A percentile compares a stretch with the other conserved stretches of the same genome.
These are phyloP conservation scores for Roridomyces roridus DNA, from an alignment of 768 basidiomycete genomes.

Conservation along the genomic window DNA sequence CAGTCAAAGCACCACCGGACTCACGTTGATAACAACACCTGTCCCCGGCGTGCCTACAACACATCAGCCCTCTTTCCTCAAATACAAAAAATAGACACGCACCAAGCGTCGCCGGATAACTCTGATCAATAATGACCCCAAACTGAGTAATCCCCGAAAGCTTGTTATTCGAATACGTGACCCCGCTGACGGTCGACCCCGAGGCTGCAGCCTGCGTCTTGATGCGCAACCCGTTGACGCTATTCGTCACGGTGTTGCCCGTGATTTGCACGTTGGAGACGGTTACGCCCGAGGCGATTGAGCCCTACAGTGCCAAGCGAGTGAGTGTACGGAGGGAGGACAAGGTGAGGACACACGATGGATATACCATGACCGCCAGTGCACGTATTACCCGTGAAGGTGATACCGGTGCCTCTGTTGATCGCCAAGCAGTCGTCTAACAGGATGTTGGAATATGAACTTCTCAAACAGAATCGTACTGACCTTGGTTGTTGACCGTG, in stretches of 20 bases:
- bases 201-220: constrained; percentile 25
- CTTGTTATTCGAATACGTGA: constrained; percentile 27
- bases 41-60: constrained; percentile 25
- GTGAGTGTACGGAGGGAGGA: background rate
- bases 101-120: constrained; percentile 25
- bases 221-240: constrained; percentile 27
- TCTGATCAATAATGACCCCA: constrained; percentile 28
- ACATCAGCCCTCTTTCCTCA: too few relatives aligned
- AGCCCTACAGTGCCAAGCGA: constrained; percentile 23
- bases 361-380: constrained; percentile 30
- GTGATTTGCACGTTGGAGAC: constrained; percentile 26
- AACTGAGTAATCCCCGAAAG: constrained; percentile 24
- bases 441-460: background rate
- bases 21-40: constrained; percentile 26
- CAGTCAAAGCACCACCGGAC: background rate
- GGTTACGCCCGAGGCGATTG: constrained; percentile 15
- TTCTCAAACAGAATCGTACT: background rate
- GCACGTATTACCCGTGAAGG: constrained; percentile 26
- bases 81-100: background rate
- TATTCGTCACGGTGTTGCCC: constrained; percentile 25
- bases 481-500: constrained; percentile 27
- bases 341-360: constrained; percentile 2
- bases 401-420: constrained; percentile 27
- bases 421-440: constrained; percentile 31
- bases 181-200: constrained; percentile 21